Evolutionary conservation across 148 eudicot species (phyloP).

Genomic region (Pouteria glomerata): DNA sequence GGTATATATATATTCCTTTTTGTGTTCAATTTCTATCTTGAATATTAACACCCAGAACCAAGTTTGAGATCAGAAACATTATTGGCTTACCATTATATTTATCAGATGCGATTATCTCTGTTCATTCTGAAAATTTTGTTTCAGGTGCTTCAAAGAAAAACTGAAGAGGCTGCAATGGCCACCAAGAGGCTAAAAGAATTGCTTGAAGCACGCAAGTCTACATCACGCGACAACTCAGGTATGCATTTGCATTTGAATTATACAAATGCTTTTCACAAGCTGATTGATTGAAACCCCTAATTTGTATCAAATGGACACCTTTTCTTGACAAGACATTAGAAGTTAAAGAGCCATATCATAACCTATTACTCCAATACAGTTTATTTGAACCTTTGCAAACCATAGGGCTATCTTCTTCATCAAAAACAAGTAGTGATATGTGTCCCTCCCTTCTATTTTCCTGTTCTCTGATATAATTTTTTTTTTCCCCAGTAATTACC

Average conservation of each 20-base stretch:
- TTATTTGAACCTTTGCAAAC: not conserved
- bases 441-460: conserved; percentile 9
- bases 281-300: not conserved
- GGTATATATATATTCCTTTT: no score
- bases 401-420: not conserved
- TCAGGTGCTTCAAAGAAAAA: conserved; percentile 98
- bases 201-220: conserved; percentile 88
- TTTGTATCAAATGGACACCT: not conserved
- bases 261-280: not conserved
- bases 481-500: conserved; percentile 48
- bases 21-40: not conserved
- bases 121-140: not conserved
- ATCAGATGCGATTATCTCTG: not conserved
- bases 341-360: not conserved
- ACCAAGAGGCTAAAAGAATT: conserved; percentile 96
- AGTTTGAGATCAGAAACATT: not conserved
- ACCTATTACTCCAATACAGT: not conserved
- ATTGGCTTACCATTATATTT: not conserved
- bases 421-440: not conserved
- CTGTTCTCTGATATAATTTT: conserved; percentile 19
- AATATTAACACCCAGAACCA: not conserved
- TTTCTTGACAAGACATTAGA: not conserved
- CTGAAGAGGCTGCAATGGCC: conserved; percentile 99
- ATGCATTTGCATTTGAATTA: conserved; percentile 11
- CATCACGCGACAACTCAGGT: conserved; percentile 84